Evolutionary conservation across 2,329 filamentous ascomycete genomes (phyloP), one percentile per base, ranked within the genome.

Genomic region (Kalaharituber pfeilii): DNA sequence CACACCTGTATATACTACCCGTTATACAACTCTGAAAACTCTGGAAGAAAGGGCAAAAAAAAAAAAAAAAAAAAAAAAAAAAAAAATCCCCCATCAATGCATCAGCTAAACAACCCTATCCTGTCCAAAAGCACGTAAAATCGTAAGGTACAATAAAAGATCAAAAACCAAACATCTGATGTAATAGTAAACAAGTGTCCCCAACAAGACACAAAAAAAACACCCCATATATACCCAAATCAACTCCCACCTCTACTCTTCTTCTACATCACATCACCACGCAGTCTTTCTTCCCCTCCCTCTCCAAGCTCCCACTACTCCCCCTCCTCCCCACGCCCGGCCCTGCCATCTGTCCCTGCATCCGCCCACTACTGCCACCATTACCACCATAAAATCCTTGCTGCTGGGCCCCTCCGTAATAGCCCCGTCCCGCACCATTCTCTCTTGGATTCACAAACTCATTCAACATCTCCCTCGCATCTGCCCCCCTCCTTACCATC

Each of bases 211-310:
- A 39, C 33, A 5, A 5, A 39, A 13, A 39, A 5, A n/a, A 33
- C 29, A n/a, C 29, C 8, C 29, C 29, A 39, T 9, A 39, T 18
- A 39, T 39, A 39, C 33, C 15, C 8, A 39, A 13, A 39, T 3
- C 2, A 13, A 3, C 4, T 39, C 49, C n/a, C n/a, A n/a, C n/a
- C n/a, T n/a, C n/a, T n/a, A n/a, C n/a, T n/a, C n/a, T n/a, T n/a
- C n/a, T n/a, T n/a, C n/a, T n/a, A n/a, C n/a, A n/a, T n/a, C 54
- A 61, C 39, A 59, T 60, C 45, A 61, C 47, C 25, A 60, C 53
- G 50, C 59, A 61, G 29, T 61, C 58, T 26, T 60, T 56, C 39
- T 59, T 60, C 28, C 33, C 51, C 27, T 13, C 18, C 18, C 50
- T 42, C 29, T 27, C n/a, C n/a, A 30, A 45, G 47, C 55, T 56